Conservation (phyloP, 306 rosid genomes). For the Lathyrus oleraceus region DNA sequence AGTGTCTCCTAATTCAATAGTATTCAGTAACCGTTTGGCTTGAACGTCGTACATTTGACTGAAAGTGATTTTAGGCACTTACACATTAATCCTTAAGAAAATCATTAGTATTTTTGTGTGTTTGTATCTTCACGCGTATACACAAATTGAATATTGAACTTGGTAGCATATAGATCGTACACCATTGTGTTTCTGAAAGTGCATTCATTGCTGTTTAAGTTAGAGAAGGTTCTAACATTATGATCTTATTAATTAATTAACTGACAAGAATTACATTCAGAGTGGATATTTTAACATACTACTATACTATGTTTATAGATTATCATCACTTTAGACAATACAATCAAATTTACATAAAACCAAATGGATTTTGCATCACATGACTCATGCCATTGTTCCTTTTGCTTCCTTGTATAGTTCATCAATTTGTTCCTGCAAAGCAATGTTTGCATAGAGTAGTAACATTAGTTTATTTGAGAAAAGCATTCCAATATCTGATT, state of each 20-base stretch:
- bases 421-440: constrained; percentile 66
- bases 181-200: not conserved
- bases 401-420: constrained; percentile 69
- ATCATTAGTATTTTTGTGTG: not conserved
- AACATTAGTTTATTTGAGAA: not conserved
- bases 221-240: not conserved
- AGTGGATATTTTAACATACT: constrained; percentile 8
- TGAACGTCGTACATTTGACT: constrained; percentile 6
- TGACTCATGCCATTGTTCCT: constrained; percentile 47
- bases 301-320: not conserved
- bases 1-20: too few species aligned
- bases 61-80: not conserved
- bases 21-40: not conserved
- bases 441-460: not conserved
- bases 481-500: constrained; percentile 13
- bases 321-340: constrained; percentile 19
- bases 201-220: not conserved
- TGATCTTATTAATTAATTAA: constrained; percentile 3
- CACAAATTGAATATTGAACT: not conserved
- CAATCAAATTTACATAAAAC: constrained; percentile 31
- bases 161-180: not conserved
- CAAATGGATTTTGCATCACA: constrained; percentile 22
- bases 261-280: not conserved
- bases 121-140: not conserved
- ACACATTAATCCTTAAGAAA: not conserved